phyloP scores from a whole-genome alignment of 164 flowering plant species.

The Umbellularia californica region DNA sequence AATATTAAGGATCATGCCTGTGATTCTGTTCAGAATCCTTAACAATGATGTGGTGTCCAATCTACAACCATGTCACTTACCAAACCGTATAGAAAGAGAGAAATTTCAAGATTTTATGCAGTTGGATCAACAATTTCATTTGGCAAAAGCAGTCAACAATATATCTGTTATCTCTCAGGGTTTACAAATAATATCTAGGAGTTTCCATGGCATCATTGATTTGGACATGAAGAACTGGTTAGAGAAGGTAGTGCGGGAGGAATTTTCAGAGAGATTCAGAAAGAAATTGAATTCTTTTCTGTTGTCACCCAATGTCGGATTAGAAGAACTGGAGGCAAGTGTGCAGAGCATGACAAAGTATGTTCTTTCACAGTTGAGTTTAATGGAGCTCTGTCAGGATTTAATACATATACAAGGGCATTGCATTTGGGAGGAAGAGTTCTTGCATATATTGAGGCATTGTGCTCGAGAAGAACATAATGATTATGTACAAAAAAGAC shows the following conservation, averaged over 20 bases:
- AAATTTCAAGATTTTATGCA: slow-evolving; percentile 10
- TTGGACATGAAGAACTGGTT: slow-evolving; percentile 24
- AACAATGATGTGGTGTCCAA: slow-evolving; percentile 12
- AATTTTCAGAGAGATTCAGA: slow-evolving; percentile 14
- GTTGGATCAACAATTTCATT: slow-evolving; percentile 17
- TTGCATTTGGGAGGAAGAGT: slow-evolving; percentile 26
- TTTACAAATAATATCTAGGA: slow-evolving; percentile 8
- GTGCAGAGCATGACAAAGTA: slow-evolving; percentile 12
- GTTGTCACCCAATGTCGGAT: slow-evolving; percentile 12
- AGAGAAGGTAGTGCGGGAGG: slow-evolving; percentile 18
- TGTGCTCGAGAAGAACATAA: slow-evolving; percentile 21
- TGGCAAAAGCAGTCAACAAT: slow-evolving; percentile 15
- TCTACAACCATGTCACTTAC: slow-evolving; percentile 9
- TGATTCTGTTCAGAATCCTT: slow-evolving; percentile 24
- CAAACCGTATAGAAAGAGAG: slow-evolving; percentile 13
- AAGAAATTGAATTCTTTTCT: slow-evolving; percentile 17
- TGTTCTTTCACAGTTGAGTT: slow-evolving; percentile 16
- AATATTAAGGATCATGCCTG: slow-evolving; percentile 22
- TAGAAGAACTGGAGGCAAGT: slow-evolving; percentile 22
- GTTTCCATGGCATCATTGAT: slow-evolving; percentile 14
- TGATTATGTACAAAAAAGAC: slow-evolving; percentile 13
- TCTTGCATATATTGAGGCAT: slow-evolving; percentile 15
- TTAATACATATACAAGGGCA: slow-evolving; percentile 18
- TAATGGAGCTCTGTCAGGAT: slow-evolving; percentile 26
- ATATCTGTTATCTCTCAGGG: slow-evolving; percentile 25